Conservation (phyloP, 371 early-diverging fungal species). For the Chytridiales sp. region DNA sequence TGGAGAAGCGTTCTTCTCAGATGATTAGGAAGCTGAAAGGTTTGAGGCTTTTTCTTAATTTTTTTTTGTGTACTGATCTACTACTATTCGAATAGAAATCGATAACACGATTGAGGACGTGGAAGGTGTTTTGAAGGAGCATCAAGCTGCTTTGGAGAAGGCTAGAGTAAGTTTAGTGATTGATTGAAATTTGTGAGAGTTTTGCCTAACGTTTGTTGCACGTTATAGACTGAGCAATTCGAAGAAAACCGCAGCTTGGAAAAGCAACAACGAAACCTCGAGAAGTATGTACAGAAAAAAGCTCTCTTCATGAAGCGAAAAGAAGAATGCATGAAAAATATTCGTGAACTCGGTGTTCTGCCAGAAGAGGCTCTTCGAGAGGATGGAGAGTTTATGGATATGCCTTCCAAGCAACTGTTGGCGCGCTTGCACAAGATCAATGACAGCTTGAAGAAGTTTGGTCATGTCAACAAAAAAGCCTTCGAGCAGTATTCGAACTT, state of each 20-base stretch:
- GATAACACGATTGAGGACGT: conserved; percentile 59
- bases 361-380: conserved; percentile 74
- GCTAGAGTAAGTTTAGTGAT: conserved; percentile 43
- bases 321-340: conserved; percentile 81
- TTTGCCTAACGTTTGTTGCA: not conserved
- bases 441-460: conserved; percentile 80
- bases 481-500: conserved; percentile 94
- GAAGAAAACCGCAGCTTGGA: conserved; percentile 45
- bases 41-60: conserved; percentile 4
- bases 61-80: not conserved
- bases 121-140: conserved; percentile 24
- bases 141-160: conserved; percentile 55
- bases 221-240: conserved; percentile 46
- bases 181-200: not conserved
- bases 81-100: conserved; percentile 30
- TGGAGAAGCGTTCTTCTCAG: conserved; percentile 10
- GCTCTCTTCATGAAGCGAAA: conserved; percentile 77
- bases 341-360: conserved; percentile 91
- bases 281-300: conserved; percentile 75
- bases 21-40: conserved; percentile 19
- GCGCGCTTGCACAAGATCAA: conserved; percentile 78
- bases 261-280: conserved; percentile 64
- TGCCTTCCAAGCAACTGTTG: conserved; percentile 49
- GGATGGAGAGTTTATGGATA: conserved; percentile 2
- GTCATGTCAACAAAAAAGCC: conserved; percentile 97